Evolutionary conservation across 352 stramenopile genomes (phyloP), one percentile per base, ranked within the genome.

Genomic region (Phytophthora chlamydospora): DNA sequence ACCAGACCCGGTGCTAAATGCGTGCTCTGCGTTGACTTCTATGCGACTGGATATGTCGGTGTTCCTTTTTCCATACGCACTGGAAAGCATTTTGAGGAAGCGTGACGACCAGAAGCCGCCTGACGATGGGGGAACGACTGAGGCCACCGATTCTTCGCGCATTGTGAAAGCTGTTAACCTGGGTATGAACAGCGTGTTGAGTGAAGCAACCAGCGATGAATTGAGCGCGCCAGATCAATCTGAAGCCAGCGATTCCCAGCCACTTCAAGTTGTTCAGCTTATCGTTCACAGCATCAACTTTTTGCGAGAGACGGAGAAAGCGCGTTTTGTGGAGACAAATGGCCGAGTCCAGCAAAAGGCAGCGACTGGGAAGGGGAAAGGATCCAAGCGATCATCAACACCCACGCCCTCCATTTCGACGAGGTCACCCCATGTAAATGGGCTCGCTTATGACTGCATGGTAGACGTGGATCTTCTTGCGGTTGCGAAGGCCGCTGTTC

Each of bases 211-310:
- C 16, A 42, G 8, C 7, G 36, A 62, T 17, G 46, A 40, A 19
- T 33, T 10, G 33, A 36, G 14, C 7, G 33, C 21, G 41, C 17
- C 10, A 19, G 33, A n/a, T 42, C 36, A 55, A 44, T 9, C 12
- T 14, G 21, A 44, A 46, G 36, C 36, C 21, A 54, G 16, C 5
- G 19, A 31, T 33, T 67, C 46, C n/a, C 72, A 75, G 16, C 71
- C 73, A 27, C 58, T 73, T 14, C 58, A 85, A 46, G 71, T 80
- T 5, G 62, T 89, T 29, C 88, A 96, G 53, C 60, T 93, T 13
- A 31, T 95, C 4, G 59, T 96, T 49, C 88, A 96, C 51, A 83
- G 57, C 13, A 78, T 95, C 17, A 95, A 87, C 39, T 96, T 94
- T 33, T 57, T 93, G 0, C 78, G 83, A n/a, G 84, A 95, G 53